A percentile compares a stretch with the other conserved stretches of the same genome.
phyloP scores from a whole-genome alignment of 1,284 basidiomycete species.

The Ceratobasidium sp. region DNA sequence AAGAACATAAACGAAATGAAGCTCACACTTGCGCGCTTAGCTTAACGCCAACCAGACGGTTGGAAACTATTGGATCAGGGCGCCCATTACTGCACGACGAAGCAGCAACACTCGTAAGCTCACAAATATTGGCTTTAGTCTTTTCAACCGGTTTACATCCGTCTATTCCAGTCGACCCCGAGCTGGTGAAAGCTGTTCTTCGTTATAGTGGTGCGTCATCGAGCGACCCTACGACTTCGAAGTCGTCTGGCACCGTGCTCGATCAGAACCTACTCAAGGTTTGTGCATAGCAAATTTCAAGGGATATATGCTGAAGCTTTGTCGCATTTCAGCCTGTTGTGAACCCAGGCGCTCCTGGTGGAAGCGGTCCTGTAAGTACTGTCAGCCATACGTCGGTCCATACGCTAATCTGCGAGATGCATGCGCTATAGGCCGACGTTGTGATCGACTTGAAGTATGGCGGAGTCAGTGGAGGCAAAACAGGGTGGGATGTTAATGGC shows the following conservation, averaged over 20 bases:
- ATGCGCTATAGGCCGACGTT: slow-evolving; percentile 11
- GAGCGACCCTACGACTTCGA: slow-evolving; percentile 56
- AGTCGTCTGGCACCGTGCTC: slow-evolving; percentile 51
- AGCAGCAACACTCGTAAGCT: slow-evolving; percentile 27
- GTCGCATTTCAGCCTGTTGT: slow-evolving; percentile 8
- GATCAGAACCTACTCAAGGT: slow-evolving; percentile 20
- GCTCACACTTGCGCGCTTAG: neutral
- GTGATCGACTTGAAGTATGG: slow-evolving; percentile 32
- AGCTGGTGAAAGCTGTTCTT: slow-evolving; percentile 59
- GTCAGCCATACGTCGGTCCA: neutral
- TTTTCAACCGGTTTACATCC: neutral
- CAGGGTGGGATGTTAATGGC: slow-evolving; percentile 38
- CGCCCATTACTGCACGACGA: slow-evolving; percentile 49
- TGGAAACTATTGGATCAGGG: slow-evolving; percentile 51
- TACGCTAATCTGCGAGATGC: neutral
- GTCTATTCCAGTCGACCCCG: slow-evolving; percentile 47
- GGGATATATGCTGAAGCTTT: neutral
- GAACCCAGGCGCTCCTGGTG: slow-evolving; percentile 41
- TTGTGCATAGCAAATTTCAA: neutral
- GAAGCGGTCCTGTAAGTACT: slow-evolving; percentile 20
- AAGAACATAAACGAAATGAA: neutral
- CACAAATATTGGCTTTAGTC: neutral
- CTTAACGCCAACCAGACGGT: slow-evolving; percentile 38
- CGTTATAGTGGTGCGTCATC: slow-evolving; percentile 59
- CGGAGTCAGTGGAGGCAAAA: slow-evolving; percentile 21